Evolutionary conservation across 371 early-diverging fungal genomes (phyloP).

Genomic region (Mucor ambiguus): DNA sequence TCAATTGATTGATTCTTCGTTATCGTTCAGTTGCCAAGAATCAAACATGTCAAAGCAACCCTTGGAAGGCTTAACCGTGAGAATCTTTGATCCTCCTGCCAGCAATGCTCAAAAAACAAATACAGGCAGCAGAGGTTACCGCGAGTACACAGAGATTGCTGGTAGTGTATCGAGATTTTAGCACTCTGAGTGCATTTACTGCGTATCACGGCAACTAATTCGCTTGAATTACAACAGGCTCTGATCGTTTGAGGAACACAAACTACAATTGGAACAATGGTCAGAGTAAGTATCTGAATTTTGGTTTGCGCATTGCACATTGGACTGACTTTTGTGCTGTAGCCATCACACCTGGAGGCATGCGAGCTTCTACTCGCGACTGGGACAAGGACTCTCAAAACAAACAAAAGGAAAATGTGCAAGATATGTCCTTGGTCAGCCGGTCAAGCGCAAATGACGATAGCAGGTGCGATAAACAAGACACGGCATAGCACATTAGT

Average conservation of each 20-base stretch:
- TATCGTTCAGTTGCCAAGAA: not conserved
- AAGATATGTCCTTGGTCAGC: conserved; percentile 22
- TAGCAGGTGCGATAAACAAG: conserved; percentile 19
- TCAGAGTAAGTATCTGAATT: not conserved
- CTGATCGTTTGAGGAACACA: conserved; percentile 2
- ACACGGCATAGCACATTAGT: not conserved
- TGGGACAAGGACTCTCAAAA: conserved; percentile 15
- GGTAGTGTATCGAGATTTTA: not conserved
- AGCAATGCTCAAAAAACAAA: not conserved
- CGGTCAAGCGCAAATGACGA: conserved; percentile 6
- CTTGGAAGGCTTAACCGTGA: conserved; percentile 19
- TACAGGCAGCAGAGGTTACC: conserved; percentile 16
- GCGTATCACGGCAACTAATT: not conserved
- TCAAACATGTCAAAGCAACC: conserved; percentile 18
- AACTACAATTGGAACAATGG: not conserved
- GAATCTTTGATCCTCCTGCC: conserved; percentile 15
- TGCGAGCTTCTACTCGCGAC: conserved; percentile 11
- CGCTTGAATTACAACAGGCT: not conserved
- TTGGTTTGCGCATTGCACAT: not conserved
- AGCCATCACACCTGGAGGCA: not conserved
- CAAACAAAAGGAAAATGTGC: not conserved
- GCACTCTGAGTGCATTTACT: not conserved
- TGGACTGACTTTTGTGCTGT: not conserved
- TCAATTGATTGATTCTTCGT: not conserved
- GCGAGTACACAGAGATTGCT: conserved; percentile 19